Percentiles rank a stretch among this genome's conserved stretches.
These are phyloP conservation scores for Fusarium pseudoanthophilum DNA, from an alignment of 2,329 filamentous ascomycete species.

Conservation along the genomic window DNA sequence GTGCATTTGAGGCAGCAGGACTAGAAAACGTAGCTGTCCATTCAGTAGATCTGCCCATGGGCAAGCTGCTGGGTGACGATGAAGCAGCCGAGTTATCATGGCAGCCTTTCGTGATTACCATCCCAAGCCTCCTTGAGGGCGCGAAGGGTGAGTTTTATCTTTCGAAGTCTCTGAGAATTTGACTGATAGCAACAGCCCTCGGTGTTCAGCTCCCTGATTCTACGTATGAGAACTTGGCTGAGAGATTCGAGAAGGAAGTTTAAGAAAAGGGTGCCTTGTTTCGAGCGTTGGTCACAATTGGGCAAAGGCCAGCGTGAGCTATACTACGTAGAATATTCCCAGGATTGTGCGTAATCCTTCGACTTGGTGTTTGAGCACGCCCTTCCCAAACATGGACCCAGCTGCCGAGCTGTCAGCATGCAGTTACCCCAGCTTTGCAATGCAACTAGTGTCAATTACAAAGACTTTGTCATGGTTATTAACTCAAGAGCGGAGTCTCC, in stretches of 20 bases:
- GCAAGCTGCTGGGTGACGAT: background rate
- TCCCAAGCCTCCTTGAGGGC: constrained; percentile 2
- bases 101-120: constrained; percentile 9
- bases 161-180: rapidly evolving
- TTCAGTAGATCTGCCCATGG: constrained; percentile 9
- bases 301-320: background rate
- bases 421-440: background rate
- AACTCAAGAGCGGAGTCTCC: background rate
- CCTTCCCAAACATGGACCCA: background rate
- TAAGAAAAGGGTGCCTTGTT: constrained; percentile 8
- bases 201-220: background rate
- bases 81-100: background rate
- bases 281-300: background rate
- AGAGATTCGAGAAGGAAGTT: constrained; percentile 22
- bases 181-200: background rate
- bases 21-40: background rate
- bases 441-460: background rate
- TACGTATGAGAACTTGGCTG: background rate
- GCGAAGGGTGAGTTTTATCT: background rate
- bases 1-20: background rate
- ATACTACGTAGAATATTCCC: rapidly evolving
- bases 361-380: background rate
- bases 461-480: background rate
- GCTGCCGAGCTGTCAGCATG: background rate
- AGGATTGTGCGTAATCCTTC: background rate